phyloP scores from a whole-genome alignment of 805 yeast genomes.

The Teunomyces funiuensis region DNA sequence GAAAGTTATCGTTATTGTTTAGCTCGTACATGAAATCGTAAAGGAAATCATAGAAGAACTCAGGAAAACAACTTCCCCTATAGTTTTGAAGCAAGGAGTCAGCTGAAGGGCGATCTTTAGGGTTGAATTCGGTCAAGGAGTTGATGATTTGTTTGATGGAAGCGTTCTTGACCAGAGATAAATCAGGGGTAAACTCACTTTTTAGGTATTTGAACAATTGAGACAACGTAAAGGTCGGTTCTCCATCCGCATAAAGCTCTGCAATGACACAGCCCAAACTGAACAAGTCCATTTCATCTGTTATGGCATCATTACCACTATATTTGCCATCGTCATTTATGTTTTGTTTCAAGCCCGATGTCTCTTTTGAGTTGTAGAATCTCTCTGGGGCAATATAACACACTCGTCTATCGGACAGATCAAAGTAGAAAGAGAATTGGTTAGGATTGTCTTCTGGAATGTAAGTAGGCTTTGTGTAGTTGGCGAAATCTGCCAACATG shows the following conservation, averaged over 20 bases:
- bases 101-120: conserved; percentile 58
- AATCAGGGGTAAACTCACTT: conserved; percentile 64
- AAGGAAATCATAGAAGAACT: conserved; percentile 63
- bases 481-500: conserved; percentile 77
- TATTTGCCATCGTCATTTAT: conserved; percentile 23
- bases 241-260: conserved; percentile 83
- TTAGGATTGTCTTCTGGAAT: conserved; percentile 93
- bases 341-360: conserved; percentile 16
- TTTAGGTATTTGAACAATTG: conserved; percentile 81
- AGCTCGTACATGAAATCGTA: conserved; percentile 58
- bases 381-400: conserved; percentile 97
- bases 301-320: conserved; percentile 33
- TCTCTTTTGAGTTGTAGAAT: conserved; percentile 45
- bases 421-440: conserved; percentile 88
- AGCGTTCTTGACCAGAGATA: conserved; percentile 53
- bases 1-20: conserved; percentile 22
- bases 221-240: conserved; percentile 81
- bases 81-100: conserved; percentile 51
- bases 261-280: conserved; percentile 87
- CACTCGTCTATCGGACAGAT: conserved; percentile 79
- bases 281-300: conserved; percentile 77
- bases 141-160: conserved; percentile 54
- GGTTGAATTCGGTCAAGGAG: conserved; percentile 65
- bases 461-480: conserved; percentile 71
- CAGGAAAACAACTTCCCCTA: conserved; percentile 59